These are phyloP conservation scores for Podospora pseudopauciseta DNA, from an alignment of 495 filamentous ascomycete species.

Conservation along the genomic window DNA sequence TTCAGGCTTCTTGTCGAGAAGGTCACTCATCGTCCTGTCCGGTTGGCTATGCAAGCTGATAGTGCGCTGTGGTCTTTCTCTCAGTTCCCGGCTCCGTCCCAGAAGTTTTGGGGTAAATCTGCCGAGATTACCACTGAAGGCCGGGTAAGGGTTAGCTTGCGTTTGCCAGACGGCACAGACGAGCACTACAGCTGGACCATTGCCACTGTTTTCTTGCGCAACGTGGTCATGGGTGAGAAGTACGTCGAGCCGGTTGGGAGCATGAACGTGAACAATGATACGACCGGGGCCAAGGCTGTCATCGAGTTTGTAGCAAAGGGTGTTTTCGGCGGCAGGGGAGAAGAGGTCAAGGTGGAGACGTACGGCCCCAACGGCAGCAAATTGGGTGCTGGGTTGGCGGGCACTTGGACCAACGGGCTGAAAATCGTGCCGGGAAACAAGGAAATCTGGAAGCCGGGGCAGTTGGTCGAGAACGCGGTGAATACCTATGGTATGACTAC, in stretches of 20 bases:
- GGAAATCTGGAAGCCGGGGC: slow-evolving; percentile 73
- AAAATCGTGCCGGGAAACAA: slow-evolving; percentile 57
- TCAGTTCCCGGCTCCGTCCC: slow-evolving; percentile 80
- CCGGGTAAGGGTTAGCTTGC: slow-evolving; percentile 66
- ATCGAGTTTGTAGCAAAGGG: slow-evolving; percentile 88
- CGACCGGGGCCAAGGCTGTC: slow-evolving; percentile 70
- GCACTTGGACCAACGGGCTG: slow-evolving; percentile 80
- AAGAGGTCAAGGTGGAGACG: slow-evolving; percentile 76
- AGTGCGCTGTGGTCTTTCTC: slow-evolving; percentile 75
- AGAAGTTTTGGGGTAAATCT: slow-evolving; percentile 99
- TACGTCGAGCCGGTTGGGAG: slow-evolving; percentile 93
- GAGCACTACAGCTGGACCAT: slow-evolving; percentile 81
- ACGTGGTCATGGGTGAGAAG: slow-evolving; percentile 96
- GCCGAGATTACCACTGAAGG: slow-evolving; percentile 91
- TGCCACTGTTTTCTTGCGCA: slow-evolving; percentile 85
- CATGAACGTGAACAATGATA: slow-evolving; percentile 78
- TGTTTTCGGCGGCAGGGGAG: slow-evolving; percentile 92
- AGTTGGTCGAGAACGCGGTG: slow-evolving; percentile 68
- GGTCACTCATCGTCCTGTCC: slow-evolving; percentile 84
- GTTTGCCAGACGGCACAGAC: slow-evolving; percentile 56
- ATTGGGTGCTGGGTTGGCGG: slow-evolving; percentile 60
- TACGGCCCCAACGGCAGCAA: slow-evolving; percentile 61
- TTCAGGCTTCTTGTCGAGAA: slow-evolving; percentile 93
- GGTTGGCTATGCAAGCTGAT: slow-evolving; percentile 91
- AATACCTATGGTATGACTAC: slow-evolving; percentile 81